Conservation (phyloP, 768 basidiomycete species). For the Boletales sp. region DNA sequence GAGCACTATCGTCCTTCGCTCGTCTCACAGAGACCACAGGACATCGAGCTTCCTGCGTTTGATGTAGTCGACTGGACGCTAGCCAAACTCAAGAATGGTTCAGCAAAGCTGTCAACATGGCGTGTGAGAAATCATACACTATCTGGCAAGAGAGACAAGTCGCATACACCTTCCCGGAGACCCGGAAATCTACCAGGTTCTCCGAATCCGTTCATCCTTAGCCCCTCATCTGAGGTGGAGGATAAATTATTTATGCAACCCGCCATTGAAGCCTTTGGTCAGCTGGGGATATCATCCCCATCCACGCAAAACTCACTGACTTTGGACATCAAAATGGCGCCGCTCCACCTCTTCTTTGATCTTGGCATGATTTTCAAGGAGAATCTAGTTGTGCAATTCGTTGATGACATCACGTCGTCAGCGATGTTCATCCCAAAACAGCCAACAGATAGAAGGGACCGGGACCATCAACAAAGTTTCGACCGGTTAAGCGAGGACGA, state of each 20-base stretch:
- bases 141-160: conserved; percentile 14
- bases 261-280: conserved; percentile 19
- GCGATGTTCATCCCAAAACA: conserved; percentile 11
- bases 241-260: conserved; percentile 10
- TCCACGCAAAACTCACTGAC: conserved; percentile 2
- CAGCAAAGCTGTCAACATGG: conserved; percentile 63
- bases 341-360: conserved; percentile 79
- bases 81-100: conserved; percentile 33
- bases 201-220: conserved; percentile 16
- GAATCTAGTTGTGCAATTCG: conserved; percentile 41
- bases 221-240: conserved; percentile 13
- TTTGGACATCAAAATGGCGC: conserved; percentile 42
- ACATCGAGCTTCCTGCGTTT: conserved; percentile 48
- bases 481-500: conserved; percentile 12
- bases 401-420: conserved; percentile 40
- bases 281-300: not conserved
- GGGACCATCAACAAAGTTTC: not conserved
- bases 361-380: conserved; percentile 42
- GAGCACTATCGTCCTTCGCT: conserved; percentile 41
- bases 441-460: not conserved
- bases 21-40: conserved; percentile 14
- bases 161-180: conserved; percentile 17
- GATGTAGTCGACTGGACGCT: conserved; percentile 63
- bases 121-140: conserved; percentile 39
- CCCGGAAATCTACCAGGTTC: conserved; percentile 13